phyloP scores from a whole-genome alignment of 768 basidiomycete genomes.

The Phylloporus sp. region DNA sequence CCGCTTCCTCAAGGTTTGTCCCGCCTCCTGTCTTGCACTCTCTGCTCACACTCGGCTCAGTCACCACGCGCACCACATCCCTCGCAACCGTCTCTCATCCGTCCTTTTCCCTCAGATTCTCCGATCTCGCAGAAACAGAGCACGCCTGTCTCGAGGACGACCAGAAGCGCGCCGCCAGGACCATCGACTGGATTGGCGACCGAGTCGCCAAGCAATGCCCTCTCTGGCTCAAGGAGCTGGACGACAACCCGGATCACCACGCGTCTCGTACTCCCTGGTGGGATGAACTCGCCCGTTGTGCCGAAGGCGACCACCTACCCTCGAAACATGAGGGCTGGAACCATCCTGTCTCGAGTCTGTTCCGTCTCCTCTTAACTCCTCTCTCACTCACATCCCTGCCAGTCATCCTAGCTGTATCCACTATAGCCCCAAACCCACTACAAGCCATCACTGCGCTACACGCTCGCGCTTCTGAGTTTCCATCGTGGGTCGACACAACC shows the following conservation, averaged over 20 bases:
- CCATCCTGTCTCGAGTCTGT: slow-evolving; percentile 77
- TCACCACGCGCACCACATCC: slow-evolving; percentile 74
- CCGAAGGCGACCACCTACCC: slow-evolving; percentile 73
- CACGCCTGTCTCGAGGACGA: slow-evolving; percentile 74
- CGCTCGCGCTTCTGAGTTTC: slow-evolving; percentile 61
- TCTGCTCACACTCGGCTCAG: slow-evolving; percentile 36
- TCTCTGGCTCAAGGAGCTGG: slow-evolving; percentile 70
- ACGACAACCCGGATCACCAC: slow-evolving; percentile 41
- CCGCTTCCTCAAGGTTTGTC: slow-evolving; percentile 73
- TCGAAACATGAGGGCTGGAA: slow-evolving; percentile 78
- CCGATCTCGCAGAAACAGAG: slow-evolving; percentile 69
- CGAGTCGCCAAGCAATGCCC: slow-evolving; percentile 60
- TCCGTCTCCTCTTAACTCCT: slow-evolving; percentile 4
- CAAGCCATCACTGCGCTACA: slow-evolving; percentile 77
- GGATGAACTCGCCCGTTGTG: slow-evolving; percentile 77
- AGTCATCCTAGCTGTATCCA: slow-evolving; percentile 84
- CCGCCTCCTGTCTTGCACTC: neutral
- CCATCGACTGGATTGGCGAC: slow-evolving; percentile 83
- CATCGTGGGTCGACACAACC: slow-evolving; percentile 76
- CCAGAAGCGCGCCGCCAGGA: slow-evolving; percentile 70
- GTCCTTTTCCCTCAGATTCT: slow-evolving; percentile 75
- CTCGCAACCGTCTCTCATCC: slow-evolving; percentile 66
- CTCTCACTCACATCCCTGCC: slow-evolving; percentile 10
- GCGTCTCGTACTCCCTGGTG: slow-evolving; percentile 71
- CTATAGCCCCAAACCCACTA: slow-evolving; percentile 74